phyloP scores from a whole-genome alignment of 2,329 filamentous ascomycete genomes.

The Myriosclerotinia duriaeana region DNA sequence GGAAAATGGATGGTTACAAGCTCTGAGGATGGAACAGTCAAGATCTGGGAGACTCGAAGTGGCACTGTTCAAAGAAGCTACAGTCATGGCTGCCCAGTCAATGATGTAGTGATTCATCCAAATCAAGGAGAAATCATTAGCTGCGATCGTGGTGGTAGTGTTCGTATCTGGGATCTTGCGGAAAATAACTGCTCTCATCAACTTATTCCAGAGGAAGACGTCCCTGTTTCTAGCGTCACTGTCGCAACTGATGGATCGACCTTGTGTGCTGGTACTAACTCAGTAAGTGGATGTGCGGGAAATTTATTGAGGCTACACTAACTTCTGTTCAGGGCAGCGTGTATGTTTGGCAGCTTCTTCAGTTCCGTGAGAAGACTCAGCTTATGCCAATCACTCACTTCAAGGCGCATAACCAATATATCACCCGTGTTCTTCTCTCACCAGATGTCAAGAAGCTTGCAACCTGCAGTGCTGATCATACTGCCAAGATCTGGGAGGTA shows the following conservation, averaged over 20 bases:
- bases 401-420: slow-evolving; percentile 70
- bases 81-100: slow-evolving; percentile 82
- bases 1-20: slow-evolving; percentile 99
- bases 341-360: slow-evolving; percentile 93
- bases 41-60: slow-evolving; percentile 41
- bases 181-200: slow-evolving; percentile 98
- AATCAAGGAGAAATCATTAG: slow-evolving; percentile 98
- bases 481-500: slow-evolving; percentile 94
- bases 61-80: slow-evolving; percentile 81
- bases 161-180: slow-evolving; percentile 92
- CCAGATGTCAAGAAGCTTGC: slow-evolving; percentile 74
- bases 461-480: slow-evolving; percentile 73
- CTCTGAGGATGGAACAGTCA: slow-evolving; percentile 75
- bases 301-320: slow-evolving; percentile 14
- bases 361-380: slow-evolving; percentile 64
- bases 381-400: slow-evolving; percentile 72
- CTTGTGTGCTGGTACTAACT: slow-evolving; percentile 89
- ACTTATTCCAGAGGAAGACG: slow-evolving; percentile 92
- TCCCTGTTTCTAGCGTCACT: slow-evolving; percentile 89
- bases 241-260: slow-evolving; percentile 92
- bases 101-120: slow-evolving; percentile 98
- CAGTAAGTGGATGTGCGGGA: slow-evolving; percentile 52
- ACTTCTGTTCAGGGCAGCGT: slow-evolving; percentile 73
- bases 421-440: slow-evolving; percentile 70
- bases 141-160: slow-evolving; percentile 88